Base-by-base conservation (phyloP, 129 eudicot genomes). In the Lonicera japonica region DNA sequence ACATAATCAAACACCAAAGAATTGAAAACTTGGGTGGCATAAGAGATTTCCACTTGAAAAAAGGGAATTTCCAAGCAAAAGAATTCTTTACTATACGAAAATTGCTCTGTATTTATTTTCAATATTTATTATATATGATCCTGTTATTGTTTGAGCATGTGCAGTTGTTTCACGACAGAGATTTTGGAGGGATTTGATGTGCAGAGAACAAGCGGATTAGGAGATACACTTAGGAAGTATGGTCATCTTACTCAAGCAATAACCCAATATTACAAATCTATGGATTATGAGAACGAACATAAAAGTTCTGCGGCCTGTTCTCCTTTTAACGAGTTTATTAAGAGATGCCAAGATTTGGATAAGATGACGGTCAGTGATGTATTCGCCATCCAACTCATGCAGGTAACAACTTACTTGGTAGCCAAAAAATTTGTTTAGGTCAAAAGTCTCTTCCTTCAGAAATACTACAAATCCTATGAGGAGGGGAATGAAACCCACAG, bases 131-230 rank as follows among this genome's bases (percentile, higher is more conserved):
- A 39, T 43, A 20, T 57, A 21, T 4, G 18, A 10, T 24, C 18
- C 55, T 58, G 34, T 66, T 57, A 25, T 57, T 23, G 48, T 29
- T 25, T 66, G 58, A 57, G 8, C 53, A 46, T 69, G 47, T 66
- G 75, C 79, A 92, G 99, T 25, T 92, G 99, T 80, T 78, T 92
- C 83, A 92, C 99, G 21, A 92, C 99, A 6, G 99, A 92, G 80
- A 78, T 88, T 66, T 77, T 85, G 69, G 99, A 92, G 70, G 96
- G 95, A 65, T 92, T 92, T 74, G 96, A 92, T 79, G 95, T 92
- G 51, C 99, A 87, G 47, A 71, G 99, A 83, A 92, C 99, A 40
- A 82, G 65, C 59, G 87, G 96, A 58, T 75, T 88, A 62, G 85
- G 70, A 59, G 99, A 92, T 36, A 92, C 99, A 4, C 65, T 92